These are phyloP conservation scores for Arachnomyces sp. DNA, from an alignment of 2,329 filamentous ascomycete genomes.

Conservation along the genomic window DNA sequence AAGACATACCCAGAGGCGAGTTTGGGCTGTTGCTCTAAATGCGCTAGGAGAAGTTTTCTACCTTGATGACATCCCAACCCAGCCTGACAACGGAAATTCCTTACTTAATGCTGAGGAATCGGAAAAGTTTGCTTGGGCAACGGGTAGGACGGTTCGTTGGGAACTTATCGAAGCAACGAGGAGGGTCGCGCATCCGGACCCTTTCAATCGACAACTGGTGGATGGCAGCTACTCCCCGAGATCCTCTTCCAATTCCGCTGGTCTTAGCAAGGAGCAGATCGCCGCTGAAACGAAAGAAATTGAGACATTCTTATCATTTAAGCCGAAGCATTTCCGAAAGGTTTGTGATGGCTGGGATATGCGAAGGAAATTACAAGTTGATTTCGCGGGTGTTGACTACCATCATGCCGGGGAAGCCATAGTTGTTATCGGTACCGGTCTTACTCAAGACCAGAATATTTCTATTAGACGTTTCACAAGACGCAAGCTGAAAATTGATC, in stretches of 20 bases:
- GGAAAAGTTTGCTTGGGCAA: conserved; percentile 67
- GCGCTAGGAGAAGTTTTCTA: conserved; percentile 89
- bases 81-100: conserved; percentile 40
- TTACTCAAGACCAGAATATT: conserved; percentile 51
- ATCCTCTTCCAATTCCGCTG: conserved; percentile 67
- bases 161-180: conserved; percentile 70
- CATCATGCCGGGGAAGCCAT: conserved; percentile 67
- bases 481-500: conserved; percentile 35
- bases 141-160: conserved; percentile 74
- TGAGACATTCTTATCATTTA: conserved; percentile 63
- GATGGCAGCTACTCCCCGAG: conserved; percentile 74
- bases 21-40: conserved; percentile 92
- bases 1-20: conserved; percentile 60
- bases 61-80: conserved; percentile 61
- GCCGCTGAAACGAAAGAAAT: conserved; percentile 73
- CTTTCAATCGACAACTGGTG: conserved; percentile 59
- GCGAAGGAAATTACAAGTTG: conserved; percentile 74
- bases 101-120: conserved; percentile 44
- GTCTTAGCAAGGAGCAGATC: conserved; percentile 62
- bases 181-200: conserved; percentile 63
- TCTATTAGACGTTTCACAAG: conserved; percentile 53
- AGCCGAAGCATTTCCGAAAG: conserved; percentile 70
- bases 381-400: conserved; percentile 79
- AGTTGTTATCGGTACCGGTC: conserved; percentile 65
- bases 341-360: conserved; percentile 87